phyloP scores from a whole-genome alignment of 1,139 yeast genomes.

The Taphrina betulina region DNA sequence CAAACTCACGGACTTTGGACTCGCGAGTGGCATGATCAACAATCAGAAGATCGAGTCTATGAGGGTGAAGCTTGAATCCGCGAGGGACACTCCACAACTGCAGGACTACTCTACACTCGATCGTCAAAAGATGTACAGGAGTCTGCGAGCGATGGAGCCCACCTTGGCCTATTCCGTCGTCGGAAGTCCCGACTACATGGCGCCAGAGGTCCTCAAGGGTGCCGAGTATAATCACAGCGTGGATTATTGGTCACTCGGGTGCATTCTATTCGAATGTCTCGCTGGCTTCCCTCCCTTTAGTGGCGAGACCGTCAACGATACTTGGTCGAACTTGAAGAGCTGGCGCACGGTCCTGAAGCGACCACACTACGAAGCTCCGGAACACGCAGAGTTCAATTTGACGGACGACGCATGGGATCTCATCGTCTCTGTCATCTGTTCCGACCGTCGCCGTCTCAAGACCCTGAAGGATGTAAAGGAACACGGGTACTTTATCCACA shows the following conservation, averaged over 20 bases:
- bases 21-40: constrained; percentile 95
- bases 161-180: constrained; percentile 93
- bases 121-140: constrained; percentile 57
- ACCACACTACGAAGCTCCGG: constrained; percentile 57
- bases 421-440: constrained; percentile 71
- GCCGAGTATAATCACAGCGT: constrained; percentile 91
- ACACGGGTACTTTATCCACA: constrained; percentile 64
- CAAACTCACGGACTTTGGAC: constrained; percentile 93
- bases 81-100: constrained; percentile 59
- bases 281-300: constrained; percentile 97
- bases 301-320: constrained; percentile 90
- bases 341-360: constrained; percentile 88
- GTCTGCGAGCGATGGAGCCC: constrained; percentile 56
- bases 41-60: constrained; percentile 90
- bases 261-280: constrained; percentile 87
- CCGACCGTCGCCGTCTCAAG: constrained; percentile 71
- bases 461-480: constrained; percentile 76
- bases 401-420: constrained; percentile 91
- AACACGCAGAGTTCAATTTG: constrained; percentile 35
- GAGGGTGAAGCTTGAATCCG: constrained; percentile 69
- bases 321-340: constrained; percentile 86
- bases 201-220: constrained; percentile 93
- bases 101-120: constrained; percentile 45
- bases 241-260: constrained; percentile 98
- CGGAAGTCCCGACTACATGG: constrained; percentile 99